Evolutionary conservation across 192 early-diverging fungal genomes (phyloP), one percentile per base, ranked within the genome.

Genomic region (Spizellomyces sp.): DNA sequence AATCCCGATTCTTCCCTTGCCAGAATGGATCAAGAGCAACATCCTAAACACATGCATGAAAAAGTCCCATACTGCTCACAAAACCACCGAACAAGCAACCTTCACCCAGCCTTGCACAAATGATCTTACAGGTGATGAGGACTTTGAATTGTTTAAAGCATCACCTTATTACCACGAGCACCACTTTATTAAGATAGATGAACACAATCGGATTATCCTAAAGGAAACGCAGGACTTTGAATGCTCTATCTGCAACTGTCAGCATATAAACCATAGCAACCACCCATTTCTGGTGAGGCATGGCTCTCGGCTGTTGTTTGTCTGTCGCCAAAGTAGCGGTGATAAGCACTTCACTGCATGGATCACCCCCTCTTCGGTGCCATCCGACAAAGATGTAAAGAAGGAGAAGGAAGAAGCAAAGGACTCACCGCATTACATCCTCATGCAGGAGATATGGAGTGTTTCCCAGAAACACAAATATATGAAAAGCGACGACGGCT

Each of bases 241-340:
- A 8, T 62, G 67, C 36, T 9, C 7, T 7, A 69, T 69, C 17
- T 69, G 67, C 57, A 50, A 61, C 9, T 41, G 67, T 10, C 9
- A 59, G 41, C 67, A 69, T 62, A 44, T 62, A 9, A 63, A 62
- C n/a, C 67, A 69, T 44, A 61, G n/a, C 27, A 69, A 69, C 43
- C 67, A 69, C 45, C 67, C 67, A 6, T 69, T 69, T 46, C 57
- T 69, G 19, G 67, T 69, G 41, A 10, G 54, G 8, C 66, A 43
- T n/a, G 66, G 52, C 19, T 15, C 12, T 8, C 55, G 17, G 8
- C 52, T 67, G 7, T 41, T 67, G 27, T 67, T 67, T 56, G 66
- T 67, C 14, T 67, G 66, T 67, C 66, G 66, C 21, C 66, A 10
- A 41, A 19, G 50, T 52, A 19, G n/a, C 8, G 66, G 66, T 7